These are phyloP conservation scores for Boletus rubescentipes DNA, from an alignment of 768 basidiomycete species.

Conservation along the genomic window DNA sequence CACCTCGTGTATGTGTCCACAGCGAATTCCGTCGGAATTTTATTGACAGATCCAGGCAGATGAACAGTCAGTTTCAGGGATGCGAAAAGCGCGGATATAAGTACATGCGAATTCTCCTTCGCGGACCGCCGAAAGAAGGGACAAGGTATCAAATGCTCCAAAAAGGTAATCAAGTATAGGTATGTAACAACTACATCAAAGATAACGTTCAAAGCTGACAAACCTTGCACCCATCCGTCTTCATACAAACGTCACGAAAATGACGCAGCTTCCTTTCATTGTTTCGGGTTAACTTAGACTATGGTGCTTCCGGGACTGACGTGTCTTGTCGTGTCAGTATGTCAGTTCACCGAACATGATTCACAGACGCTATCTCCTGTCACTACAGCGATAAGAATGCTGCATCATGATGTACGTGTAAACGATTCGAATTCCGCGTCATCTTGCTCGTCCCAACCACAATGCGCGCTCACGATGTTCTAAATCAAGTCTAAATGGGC, in stretches of 20 bases:
- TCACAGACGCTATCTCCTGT: neutral
- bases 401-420: too few relatives aligned
- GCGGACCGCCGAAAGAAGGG: neutral
- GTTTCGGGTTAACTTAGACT: constrained; percentile 2
- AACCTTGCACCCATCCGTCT: neutral
- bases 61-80: neutral
- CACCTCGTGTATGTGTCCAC: neutral
- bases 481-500: neutral
- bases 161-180: neutral
- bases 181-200: neutral
- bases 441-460: neutral
- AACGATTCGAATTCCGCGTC: neutral
- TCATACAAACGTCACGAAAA: constrained; percentile 4
- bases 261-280: neutral
- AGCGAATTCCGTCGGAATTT: neutral
- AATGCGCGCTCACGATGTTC: neutral
- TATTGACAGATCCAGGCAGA: neutral
- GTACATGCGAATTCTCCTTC: constrained; percentile 1
- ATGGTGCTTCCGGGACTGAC: neutral
- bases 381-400: neutral
- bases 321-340: neutral
- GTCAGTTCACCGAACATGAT: neutral
- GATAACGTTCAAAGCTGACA: constrained; percentile 19
- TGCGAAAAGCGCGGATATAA: neutral
- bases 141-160: neutral